Base-by-base conservation (phyloP, 169 alveolate genomes). In the Plasmodium blacklocki region DNA sequence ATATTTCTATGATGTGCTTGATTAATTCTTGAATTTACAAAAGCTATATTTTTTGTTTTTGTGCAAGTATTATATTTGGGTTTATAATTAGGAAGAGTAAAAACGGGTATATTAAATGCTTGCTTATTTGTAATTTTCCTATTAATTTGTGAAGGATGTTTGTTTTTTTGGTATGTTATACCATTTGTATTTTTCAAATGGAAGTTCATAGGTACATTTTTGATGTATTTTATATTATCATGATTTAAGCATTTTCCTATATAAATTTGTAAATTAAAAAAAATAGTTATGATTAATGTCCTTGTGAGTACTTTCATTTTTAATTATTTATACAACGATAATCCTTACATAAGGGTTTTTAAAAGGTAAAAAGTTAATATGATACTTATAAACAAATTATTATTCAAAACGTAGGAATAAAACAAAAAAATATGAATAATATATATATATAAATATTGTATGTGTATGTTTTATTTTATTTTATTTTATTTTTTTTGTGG, bases 301-400 rank as follows among this genome's bases (percentile, higher is more conserved):
- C 52, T 80, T 18, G 56, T 39, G 50, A 80, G 15, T 39, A 62
- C 23, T n/a, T 80, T 80, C 90, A 80, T 80, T 80, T 80, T 76
- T 39, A 9, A 18, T 64, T 62, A 47, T 47, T 8, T 64, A 59
- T 60, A 39, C 15, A 39, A 23, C 58, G 12, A 63, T 60, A 74
- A 64, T 74, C 39, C 45, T 74, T 76, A 76, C 75, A 76, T 64
- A 63, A 19, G 45, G 45, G 8, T 32, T 32, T 32, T 32, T 32
- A 32, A 32, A 32, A 32, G 4, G 45, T 32, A 32, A 32, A 32
- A 4, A 32, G 45, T 32, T 4, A 32, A 32, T 32, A 4, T 32
- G 45, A 32, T 32, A 32, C 8, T 32, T 32, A 32, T 32, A 32
- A 3, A 6, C 45, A 32, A 32, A 32, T 32, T 32, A 32, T 32